These are phyloP conservation scores for Yamadazyma triangularis DNA, from an alignment of 1,139 yeast species.

Conservation along the genomic window DNA sequence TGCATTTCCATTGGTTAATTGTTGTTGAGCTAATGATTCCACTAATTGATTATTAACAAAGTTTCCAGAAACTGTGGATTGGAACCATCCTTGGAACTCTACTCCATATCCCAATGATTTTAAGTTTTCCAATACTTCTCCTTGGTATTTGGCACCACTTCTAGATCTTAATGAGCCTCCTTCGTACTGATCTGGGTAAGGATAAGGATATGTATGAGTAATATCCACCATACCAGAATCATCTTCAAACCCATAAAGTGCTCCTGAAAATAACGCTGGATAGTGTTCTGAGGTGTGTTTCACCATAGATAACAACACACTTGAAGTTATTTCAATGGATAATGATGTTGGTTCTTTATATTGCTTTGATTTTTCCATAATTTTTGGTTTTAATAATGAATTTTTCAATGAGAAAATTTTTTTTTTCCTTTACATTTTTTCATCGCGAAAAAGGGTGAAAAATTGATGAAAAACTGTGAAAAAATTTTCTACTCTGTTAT, in stretches of 20 bases:
- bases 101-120: slow-evolving; percentile 60
- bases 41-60: slow-evolving; percentile 62
- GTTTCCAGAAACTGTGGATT: slow-evolving; percentile 65
- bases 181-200: slow-evolving; percentile 51
- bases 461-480: no score
- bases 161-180: slow-evolving; percentile 54
- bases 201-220: slow-evolving; percentile 66
- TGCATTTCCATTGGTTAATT: slow-evolving; percentile 59
- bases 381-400: no score
- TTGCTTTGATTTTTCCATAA: slow-evolving; percentile 5
- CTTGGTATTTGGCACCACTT: slow-evolving; percentile 65
- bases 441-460: no score
- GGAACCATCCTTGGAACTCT: slow-evolving; percentile 82
- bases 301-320: slow-evolving; percentile 65
- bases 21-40: slow-evolving; percentile 65
- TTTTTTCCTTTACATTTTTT: no score
- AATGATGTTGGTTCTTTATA: slow-evolving; percentile 41
- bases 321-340: slow-evolving; percentile 47
- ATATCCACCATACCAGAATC: slow-evolving; percentile 46
- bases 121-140: slow-evolving; percentile 60
- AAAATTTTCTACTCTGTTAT: no score
- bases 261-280: slow-evolving; percentile 70
- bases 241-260: slow-evolving; percentile 72
- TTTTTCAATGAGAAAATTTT: no score
- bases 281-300: slow-evolving; percentile 69